These are phyloP conservation scores for Scortechinia acanthostroma DNA, from an alignment of 2,329 filamentous ascomycete species.

Conservation along the genomic window DNA sequence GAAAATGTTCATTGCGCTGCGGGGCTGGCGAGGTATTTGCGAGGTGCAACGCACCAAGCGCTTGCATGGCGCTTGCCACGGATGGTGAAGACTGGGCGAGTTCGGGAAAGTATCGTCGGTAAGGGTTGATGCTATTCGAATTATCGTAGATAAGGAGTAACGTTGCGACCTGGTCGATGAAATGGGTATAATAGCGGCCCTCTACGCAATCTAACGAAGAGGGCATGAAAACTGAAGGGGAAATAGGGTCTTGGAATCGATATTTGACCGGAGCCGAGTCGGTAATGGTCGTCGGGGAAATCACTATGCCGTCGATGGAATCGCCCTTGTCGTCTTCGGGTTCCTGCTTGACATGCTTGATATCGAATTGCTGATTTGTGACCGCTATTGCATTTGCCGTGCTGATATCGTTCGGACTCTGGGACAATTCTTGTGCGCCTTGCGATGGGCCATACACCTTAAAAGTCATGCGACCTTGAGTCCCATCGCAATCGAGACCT, in stretches of 20 bases:
- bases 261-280: not conserved
- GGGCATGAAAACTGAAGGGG: slow-evolving; percentile 9
- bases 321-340: not conserved
- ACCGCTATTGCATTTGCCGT: not conserved
- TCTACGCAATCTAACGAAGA: slow-evolving; percentile 12
- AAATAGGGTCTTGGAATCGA: slow-evolving; percentile 1
- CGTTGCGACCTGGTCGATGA: slow-evolving; percentile 20
- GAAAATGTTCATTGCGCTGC: slow-evolving; percentile 20
- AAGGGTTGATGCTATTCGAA: slow-evolving; percentile 23
- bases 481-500: slow-evolving; percentile 18
- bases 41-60: slow-evolving; percentile 26
- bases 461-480: slow-evolving; percentile 23
- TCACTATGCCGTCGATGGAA: not conserved
- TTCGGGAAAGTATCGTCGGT: slow-evolving; percentile 19
- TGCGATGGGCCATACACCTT: slow-evolving; percentile 19
- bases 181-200: slow-evolving; percentile 23
- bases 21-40: slow-evolving; percentile 21
- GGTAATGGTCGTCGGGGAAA: not conserved
- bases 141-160: slow-evolving; percentile 24
- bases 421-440: not conserved
- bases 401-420: not conserved
- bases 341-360: not conserved
- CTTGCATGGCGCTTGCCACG: slow-evolving; percentile 25
- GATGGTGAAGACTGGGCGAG: slow-evolving; percentile 19
- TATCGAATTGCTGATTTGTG: not conserved